Evolutionary conservation across 148 eudicot species (phyloP).

Genomic region (Diospyros kaki): DNA sequence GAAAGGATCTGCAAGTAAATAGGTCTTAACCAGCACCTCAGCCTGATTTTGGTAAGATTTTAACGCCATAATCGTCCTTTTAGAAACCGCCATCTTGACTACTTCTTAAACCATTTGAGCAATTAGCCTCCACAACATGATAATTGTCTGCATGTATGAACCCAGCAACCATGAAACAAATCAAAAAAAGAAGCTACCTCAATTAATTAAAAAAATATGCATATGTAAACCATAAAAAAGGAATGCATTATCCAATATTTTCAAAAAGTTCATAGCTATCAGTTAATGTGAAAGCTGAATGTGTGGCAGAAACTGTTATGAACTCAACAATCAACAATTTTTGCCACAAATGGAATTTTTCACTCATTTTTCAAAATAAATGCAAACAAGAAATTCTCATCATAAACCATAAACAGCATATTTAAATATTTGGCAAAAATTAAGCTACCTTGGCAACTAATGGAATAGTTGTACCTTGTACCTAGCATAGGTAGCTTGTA

Average conservation of each 20-base stretch:
- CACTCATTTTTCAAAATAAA: background rate
- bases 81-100: constrained; percentile 46
- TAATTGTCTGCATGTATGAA: background rate
- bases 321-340: background rate
- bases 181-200: background rate
- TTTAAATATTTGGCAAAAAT: too few relatives aligned
- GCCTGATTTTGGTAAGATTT: constrained; percentile 84
- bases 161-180: constrained; percentile 19
- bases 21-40: constrained; percentile 61
- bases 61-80: constrained; percentile 46
- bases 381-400: background rate
- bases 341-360: background rate
- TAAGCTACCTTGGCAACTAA: too few relatives aligned
- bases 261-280: background rate
- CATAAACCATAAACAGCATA: background rate
- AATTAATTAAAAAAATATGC: background rate
- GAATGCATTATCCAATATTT: background rate
- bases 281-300: background rate
- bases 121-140: constrained; percentile 10
- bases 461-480: too few relatives aligned
- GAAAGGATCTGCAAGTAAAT: constrained; percentile 73
- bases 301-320: background rate
- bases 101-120: constrained; percentile 19
- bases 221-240: background rate
- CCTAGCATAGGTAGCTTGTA: too few relatives aligned